Evolutionary conservation across 148 eudicot genomes (phyloP), one percentile per base, ranked within the genome.

Genomic region (Amaranthus cruentus): DNA sequence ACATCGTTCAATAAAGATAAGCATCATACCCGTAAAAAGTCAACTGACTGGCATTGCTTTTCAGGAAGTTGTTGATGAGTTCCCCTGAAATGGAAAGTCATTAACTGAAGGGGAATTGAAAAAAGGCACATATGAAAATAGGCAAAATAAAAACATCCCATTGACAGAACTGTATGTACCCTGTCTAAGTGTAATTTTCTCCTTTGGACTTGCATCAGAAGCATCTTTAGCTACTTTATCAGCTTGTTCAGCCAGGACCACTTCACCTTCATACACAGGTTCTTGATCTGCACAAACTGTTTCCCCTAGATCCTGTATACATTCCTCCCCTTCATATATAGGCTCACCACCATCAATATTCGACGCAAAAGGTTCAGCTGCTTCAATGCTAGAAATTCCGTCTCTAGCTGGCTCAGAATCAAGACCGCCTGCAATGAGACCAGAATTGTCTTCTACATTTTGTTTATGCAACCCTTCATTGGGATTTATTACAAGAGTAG

Each of bases 221-320:
- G 72, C 81, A 76, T 81, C 77, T 62, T 47, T 72, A 64, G 80
- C 15, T 47, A 68, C 76, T 74, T 58, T 75, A 62, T 86, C 91
- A 78, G 80, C 91, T 80, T 87, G 96, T 63, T 87, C 86, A 0
- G 96, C 97, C 79, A 89, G 88, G 75, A 87, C 81, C 71, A 81
- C 88, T 83, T 94, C 97, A 9, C 97, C 97, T 84, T 94, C 98
- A 85, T 94, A 94, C 47, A 89, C 72, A 74, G 98, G 96, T 70
- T 94, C 98, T 65, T 76, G 81, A 73, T 81, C 83, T 80, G 82
- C 85, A 71, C 76, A 80, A 75, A 69, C 55, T 66, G 60, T 56
- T 76, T 81, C 64, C 61, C 69, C 79, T 61, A 89, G 81, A 74
- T 89, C 97, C 78, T 83, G 68, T 81, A 94, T 89, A 84, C 91